A percentile compares a stretch with the other conserved stretches of the same genome.
phyloP scores from a whole-genome alignment of 306 rosid species.

The Rosa multiflora region DNA sequence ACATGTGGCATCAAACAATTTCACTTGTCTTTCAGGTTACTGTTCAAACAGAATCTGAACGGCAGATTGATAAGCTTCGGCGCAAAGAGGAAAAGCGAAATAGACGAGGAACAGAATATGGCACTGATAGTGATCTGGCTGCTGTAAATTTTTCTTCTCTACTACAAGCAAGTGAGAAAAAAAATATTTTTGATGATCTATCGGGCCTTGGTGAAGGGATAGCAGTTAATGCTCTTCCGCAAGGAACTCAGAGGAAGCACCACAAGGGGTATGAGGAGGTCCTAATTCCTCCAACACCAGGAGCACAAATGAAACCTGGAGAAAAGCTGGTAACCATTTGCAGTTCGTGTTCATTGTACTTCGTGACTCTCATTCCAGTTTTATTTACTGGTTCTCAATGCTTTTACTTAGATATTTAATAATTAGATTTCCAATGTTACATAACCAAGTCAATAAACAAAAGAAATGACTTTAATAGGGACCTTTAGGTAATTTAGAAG shows the following conservation, averaged over 20 bases:
- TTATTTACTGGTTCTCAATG: constrained; percentile 12
- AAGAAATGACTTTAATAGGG: neutral
- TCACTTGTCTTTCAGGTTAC: constrained; percentile 58
- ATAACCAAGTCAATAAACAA: neutral
- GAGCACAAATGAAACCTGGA: constrained; percentile 94
- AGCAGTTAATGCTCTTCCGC: constrained; percentile 86
- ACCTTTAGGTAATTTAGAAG: neutral
- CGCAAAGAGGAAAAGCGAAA: constrained; percentile 93
- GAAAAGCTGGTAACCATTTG: constrained; percentile 77
- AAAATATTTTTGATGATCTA: constrained; percentile 63
- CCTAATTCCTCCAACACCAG: constrained; percentile 74
- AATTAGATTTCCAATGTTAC: neutral
- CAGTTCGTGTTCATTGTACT: constrained; percentile 27
- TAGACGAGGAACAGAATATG: constrained; percentile 71
- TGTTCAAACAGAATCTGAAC: constrained; percentile 85
- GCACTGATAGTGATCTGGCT: constrained; percentile 66
- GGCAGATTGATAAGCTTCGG: constrained; percentile 91
- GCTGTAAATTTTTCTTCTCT: constrained; percentile 67
- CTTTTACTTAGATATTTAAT: neutral
- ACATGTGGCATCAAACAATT: constrained; percentile 16
- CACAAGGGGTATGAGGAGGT: constrained; percentile 88
- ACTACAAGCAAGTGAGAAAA: constrained; percentile 86
- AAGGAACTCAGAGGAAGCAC: constrained; percentile 87
- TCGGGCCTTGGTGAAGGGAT: constrained; percentile 67
- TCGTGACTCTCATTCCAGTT: constrained; percentile 8